Percentiles rank a stretch among this genome's conserved stretches.
Conservation (phyloP, 805 yeast genomes). For the Candida gorgasii region DNA sequence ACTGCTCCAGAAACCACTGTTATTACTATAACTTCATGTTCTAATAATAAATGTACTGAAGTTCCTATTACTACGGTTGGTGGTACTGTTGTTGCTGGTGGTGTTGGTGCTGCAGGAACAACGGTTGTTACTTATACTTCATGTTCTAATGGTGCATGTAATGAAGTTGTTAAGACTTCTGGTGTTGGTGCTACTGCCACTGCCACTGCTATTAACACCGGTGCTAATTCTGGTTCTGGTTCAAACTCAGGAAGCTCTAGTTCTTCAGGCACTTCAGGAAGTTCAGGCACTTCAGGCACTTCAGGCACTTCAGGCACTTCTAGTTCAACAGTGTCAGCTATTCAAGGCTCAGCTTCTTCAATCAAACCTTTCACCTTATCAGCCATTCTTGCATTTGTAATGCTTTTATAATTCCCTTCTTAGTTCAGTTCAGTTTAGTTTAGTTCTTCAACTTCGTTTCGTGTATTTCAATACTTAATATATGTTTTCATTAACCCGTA, state of each 20-base stretch:
- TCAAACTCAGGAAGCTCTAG: constrained; percentile 11
- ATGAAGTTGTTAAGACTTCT: constrained; percentile 14
- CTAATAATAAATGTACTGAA: constrained; percentile 24
- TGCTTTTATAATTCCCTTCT: not conserved
- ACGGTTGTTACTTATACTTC: no score
- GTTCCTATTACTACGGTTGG: constrained; percentile 23
- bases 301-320: not conserved
- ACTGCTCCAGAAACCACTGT: constrained; percentile 20
- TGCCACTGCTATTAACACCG: constrained; percentile 26
- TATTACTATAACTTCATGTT: constrained; percentile 31
- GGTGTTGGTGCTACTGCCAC: constrained; percentile 9
- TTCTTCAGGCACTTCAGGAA: constrained; percentile 22
- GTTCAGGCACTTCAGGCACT: constrained; percentile 20
- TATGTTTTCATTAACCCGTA: no score
- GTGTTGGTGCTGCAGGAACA: constrained; percentile 25
- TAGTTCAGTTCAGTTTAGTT: no score
- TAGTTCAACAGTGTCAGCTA: not conserved
- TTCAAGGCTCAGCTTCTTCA: not conserved
- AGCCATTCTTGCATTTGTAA: not conserved
- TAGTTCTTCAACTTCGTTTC: no score
- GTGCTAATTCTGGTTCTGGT: constrained; percentile 34
- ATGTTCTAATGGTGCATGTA: constrained; percentile 27
- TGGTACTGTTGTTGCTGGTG: constrained; percentile 14
- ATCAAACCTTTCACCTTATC: not conserved
- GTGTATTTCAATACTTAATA: no score